phyloP scores from a whole-genome alignment of 2,329 filamentous ascomycete species.

The Grosmannia clavigera region DNA sequence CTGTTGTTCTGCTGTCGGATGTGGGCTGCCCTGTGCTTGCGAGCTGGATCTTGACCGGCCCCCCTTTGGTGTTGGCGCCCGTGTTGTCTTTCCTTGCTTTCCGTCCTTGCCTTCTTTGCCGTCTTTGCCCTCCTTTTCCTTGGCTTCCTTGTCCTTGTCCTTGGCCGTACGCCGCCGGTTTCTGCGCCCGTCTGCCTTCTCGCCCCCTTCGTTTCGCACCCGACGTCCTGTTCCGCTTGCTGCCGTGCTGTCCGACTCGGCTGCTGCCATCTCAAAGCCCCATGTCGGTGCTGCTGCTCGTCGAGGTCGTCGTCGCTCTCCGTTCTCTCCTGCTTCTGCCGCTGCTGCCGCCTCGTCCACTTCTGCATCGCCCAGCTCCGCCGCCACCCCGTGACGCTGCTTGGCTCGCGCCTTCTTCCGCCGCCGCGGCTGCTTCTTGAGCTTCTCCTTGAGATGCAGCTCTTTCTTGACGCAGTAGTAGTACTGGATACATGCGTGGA shows the following conservation, averaged over 20 bases:
- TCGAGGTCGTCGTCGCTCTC: conserved; percentile 47
- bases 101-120: conserved; percentile 19
- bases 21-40: conserved; percentile 22
- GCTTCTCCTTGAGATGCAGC: conserved; percentile 64
- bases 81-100: background rate
- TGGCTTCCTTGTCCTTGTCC: conserved; percentile 12
- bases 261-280: conserved; percentile 42
- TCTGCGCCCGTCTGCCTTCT: conserved; percentile 16
- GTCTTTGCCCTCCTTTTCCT: conserved; percentile 16
- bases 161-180: conserved; percentile 26
- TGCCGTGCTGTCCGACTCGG: conserved; percentile 23
- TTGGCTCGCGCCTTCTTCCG: conserved; percentile 46
- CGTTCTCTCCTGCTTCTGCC: conserved; percentile 42
- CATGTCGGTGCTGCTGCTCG: conserved; percentile 61
- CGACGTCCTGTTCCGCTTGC: conserved; percentile 33
- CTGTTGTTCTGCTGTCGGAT: conserved; percentile 4
- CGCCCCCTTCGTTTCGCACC: conserved; percentile 27
- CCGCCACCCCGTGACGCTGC: conserved; percentile 45
- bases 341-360: conserved; percentile 34
- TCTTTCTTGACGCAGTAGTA: conserved; percentile 73
- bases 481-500: conserved; percentile 72
- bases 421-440: conserved; percentile 50
- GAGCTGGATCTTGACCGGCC: conserved; percentile 44
- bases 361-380: conserved; percentile 49
- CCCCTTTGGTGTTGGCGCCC: conserved; percentile 21